Base-by-base conservation (phyloP, 305 asterid species). In the Fraxinus sp. region DNA sequence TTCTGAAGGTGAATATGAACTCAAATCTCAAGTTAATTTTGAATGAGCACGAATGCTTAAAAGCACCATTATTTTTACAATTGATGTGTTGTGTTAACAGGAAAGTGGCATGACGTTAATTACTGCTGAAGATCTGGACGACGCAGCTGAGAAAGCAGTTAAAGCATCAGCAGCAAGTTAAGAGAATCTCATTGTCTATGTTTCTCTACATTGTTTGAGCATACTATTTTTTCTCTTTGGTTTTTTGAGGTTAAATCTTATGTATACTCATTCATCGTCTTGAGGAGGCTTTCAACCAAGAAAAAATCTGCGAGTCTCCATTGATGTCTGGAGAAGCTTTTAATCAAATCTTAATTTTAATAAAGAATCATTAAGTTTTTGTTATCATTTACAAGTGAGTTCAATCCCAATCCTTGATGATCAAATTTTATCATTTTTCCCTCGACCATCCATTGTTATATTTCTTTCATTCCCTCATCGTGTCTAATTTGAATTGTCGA, bases 131-230 rank as follows among this genome's bases (percentile, higher is more conserved):
- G 99, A 97, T 92, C 87, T 97, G 89, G 98, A 97, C 28, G 98
- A 97, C 73, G 99, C 98, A 26, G 98, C 99, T 64, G 97, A 94
- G 87, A 97, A 93, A 90, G 98, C 98, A 80, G 99, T 95, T 83
- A 97, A 95, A 86, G 91, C 97, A 86, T 83, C 83, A 43, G 2
- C 33, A 30, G 80, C 88, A 80, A 85, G 82, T 83, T 87, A 87
- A 88, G 77, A 75, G 79, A 66, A 72, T 16, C 52, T 46, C 59
- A 4, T 13, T 10, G 10, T 33, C 49, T 35, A 33, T 80, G 24
- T 80, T 52, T 75, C 64, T 71, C 59, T 57, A 49, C 33, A 57
- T 72, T 57, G 41, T 72, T 62, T 64, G 85, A 80, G 75, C 22
- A 75, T 73, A 0, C 84, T 37, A 41, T 41, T 77, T 55, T 68